These are phyloP conservation scores for Ilyonectria destructans DNA, from an alignment of 2,329 filamentous ascomycete species.

Conservation along the genomic window DNA sequence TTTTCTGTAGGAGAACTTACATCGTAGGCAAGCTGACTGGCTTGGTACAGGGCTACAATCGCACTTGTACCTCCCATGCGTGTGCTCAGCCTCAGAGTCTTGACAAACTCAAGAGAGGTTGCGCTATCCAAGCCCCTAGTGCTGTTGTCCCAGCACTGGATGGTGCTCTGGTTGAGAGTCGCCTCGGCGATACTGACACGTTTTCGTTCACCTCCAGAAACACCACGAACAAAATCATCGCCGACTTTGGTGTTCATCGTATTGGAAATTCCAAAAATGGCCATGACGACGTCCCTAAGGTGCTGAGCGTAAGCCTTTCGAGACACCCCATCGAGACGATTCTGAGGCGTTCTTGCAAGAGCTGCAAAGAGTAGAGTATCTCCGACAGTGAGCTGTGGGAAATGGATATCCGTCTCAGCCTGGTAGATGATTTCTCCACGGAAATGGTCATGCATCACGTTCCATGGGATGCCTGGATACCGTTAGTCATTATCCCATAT, in stretches of 20 bases:
- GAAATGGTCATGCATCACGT: constrained; percentile 34
- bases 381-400: constrained; percentile 37
- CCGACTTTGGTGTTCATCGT: constrained; percentile 81
- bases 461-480: constrained; percentile 29
- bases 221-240: constrained; percentile 77
- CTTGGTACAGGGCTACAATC: constrained; percentile 68
- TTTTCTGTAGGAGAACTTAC: constrained; percentile 4
- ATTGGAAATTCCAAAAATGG: constrained; percentile 80
- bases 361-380: constrained; percentile 36
- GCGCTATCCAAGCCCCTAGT: constrained; percentile 48
- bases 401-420: constrained; percentile 37
- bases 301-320: constrained; percentile 54
- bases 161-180: constrained; percentile 65
- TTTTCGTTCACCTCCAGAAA: constrained; percentile 84
- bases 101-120: constrained; percentile 43
- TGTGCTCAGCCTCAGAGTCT: constrained; percentile 37
- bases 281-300: constrained; percentile 74
- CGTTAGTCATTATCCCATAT: not conserved
- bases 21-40: constrained; percentile 68
- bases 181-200: constrained; percentile 84
- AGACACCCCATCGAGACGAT: constrained; percentile 27
- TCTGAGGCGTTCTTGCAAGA: constrained; percentile 32
- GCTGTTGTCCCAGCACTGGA: constrained; percentile 50
- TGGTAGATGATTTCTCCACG: constrained; percentile 37
- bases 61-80: constrained; percentile 35